phyloP scores from a whole-genome alignment of 176 grass and related monocot species.

The Triticum timopheevii region DNA sequence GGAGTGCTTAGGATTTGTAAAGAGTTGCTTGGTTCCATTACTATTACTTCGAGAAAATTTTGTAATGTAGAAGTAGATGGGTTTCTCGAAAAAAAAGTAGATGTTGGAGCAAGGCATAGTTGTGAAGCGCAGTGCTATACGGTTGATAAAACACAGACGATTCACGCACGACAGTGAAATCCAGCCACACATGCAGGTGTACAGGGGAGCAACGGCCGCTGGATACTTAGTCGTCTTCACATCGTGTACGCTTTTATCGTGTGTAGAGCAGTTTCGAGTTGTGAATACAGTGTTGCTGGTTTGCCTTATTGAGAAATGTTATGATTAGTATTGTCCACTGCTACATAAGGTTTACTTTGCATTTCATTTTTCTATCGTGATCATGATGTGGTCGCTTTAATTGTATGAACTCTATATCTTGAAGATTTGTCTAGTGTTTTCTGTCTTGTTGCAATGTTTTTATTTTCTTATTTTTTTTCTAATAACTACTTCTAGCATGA shows the following conservation, averaged over 20 bases:
- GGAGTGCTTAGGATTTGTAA: conserved; percentile 35
- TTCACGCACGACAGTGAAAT: too few relatives aligned
- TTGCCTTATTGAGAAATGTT: conserved; percentile 1
- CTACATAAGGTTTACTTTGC: not conserved
- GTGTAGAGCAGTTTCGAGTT: too few relatives aligned
- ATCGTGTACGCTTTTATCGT: too few relatives aligned
- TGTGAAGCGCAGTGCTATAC: not conserved
- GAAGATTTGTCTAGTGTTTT: too few relatives aligned
- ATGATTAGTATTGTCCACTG: not conserved
- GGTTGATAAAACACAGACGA: too few relatives aligned
- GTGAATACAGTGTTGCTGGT: conserved; percentile 35
- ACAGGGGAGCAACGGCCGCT: too few relatives aligned
- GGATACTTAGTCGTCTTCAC: too few relatives aligned
- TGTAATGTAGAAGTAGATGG: conserved; percentile 35
- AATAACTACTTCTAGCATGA: not conserved
- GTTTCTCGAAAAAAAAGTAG: not conserved
- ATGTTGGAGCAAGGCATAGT: conserved; percentile 26
- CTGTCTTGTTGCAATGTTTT: not conserved
- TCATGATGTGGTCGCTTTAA: not conserved
- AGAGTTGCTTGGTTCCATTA: conserved; percentile 31
- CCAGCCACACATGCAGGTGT: too few relatives aligned
- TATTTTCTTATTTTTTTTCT: not conserved
- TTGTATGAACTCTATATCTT: not conserved
- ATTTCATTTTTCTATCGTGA: not conserved
- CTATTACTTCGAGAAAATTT: conserved; percentile 19